These are phyloP conservation scores for Lentinula aciculospora DNA, from an alignment of 768 basidiomycete genomes.

Conservation along the genomic window DNA sequence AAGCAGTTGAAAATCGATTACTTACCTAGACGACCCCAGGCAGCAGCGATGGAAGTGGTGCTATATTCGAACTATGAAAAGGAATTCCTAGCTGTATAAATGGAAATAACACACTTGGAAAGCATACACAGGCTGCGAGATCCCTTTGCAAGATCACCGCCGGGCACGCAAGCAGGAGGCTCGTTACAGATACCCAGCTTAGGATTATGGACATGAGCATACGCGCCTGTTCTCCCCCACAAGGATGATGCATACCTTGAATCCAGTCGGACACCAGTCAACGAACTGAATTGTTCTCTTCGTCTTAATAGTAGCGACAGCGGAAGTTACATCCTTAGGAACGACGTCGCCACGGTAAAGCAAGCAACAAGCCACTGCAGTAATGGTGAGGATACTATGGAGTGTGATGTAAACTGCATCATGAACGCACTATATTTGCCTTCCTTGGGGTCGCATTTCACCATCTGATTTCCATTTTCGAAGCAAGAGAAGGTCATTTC, in stretches of 20 bases:
- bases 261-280: constrained; percentile 97
- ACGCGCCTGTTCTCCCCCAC: background rate
- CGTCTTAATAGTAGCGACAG: constrained; percentile 92
- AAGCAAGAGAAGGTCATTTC: constrained; percentile 99
- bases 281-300: constrained; percentile 98
- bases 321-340: constrained; percentile 91
- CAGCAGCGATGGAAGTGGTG: constrained; percentile 90
- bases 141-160: constrained; percentile 92
- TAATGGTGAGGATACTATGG: constrained; percentile 11
- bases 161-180: constrained; percentile 85
- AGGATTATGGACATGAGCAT: constrained; percentile 9
- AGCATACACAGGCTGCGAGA: constrained; percentile 97
- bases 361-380: constrained; percentile 81
- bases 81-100: background rate
- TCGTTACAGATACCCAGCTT: constrained; percentile 97
- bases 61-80: constrained; percentile 26
- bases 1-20: background rate
- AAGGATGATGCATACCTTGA: constrained; percentile 50
- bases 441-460: constrained; percentile 89
- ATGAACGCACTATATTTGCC: constrained; percentile 91
- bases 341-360: constrained; percentile 96
- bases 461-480: constrained; percentile 96
- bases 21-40: constrained; percentile 83
- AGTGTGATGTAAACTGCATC: background rate
- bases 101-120: constrained; percentile 55